These are phyloP conservation scores for Porodaedalea pini DNA, from an alignment of 1,284 basidiomycete species.

Conservation along the genomic window DNA sequence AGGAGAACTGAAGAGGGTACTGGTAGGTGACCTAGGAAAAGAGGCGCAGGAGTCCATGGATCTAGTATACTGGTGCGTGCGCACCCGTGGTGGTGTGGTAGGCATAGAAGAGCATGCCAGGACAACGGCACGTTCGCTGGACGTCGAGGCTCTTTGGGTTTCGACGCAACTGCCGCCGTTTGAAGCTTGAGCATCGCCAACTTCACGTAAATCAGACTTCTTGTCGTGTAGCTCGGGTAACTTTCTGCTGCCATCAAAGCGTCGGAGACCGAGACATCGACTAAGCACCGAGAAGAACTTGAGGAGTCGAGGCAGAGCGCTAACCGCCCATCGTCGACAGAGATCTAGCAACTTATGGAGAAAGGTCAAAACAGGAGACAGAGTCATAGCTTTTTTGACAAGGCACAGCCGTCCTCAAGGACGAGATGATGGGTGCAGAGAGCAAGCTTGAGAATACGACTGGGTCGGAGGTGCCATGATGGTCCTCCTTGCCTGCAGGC, in stretches of 20 bases:
- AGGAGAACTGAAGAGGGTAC: neutral
- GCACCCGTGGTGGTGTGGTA: neutral
- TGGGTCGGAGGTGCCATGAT: neutral
- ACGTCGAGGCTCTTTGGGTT: neutral
- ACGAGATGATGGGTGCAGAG: neutral
- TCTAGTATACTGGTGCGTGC: neutral
- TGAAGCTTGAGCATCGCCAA: neutral
- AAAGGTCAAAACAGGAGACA: neutral
- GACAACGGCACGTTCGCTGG: neutral
- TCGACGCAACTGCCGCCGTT: no score
- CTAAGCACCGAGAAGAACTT: neutral
- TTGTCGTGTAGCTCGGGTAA: neutral
- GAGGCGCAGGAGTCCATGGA: neutral
- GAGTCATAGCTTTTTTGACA: neutral
- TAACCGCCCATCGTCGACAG: neutral
- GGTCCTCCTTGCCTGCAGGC: neutral
- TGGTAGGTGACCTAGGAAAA: neutral
- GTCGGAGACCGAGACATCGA: no score
- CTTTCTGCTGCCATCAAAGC: neutral
- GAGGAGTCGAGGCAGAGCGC: neutral
- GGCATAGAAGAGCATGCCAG: constrained; percentile 1
- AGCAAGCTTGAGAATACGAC: neutral
- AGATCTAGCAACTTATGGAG: neutral
- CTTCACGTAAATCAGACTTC: neutral
- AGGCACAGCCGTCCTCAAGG: neutral